Base-by-base conservation (phyloP, 192 early-diverging fungal species). In the Podila verticillata region DNA sequence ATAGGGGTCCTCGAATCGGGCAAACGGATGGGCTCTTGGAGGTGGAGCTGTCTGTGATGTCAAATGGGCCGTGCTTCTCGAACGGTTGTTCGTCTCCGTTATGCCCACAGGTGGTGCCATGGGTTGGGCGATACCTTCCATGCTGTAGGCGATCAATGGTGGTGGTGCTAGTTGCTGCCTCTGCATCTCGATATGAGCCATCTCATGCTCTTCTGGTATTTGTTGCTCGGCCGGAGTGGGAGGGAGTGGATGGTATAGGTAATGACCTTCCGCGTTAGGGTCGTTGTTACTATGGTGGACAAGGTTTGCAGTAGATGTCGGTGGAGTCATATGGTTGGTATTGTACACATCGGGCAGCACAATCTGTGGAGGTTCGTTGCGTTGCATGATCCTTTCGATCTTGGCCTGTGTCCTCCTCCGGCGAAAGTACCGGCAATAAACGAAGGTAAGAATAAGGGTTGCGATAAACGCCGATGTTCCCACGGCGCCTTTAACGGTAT, bases 121-220 rank as follows among this genome's bases (percentile, higher is more conserved):
- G 7, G 51, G 51, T 17, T 54, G 51, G 5, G 51, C 51, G 7
- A 54, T 54, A 54, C 51, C 51, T n/a, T 26, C 51, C 20, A 54
- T n/a, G 24, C 51, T 54, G 24, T 54, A 10, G 7, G 22, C 51
- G 24, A 26, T 26, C 4, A 54, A 24, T n/a, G 51, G 51, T 4
- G 51, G 20, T 24, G 51, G 51, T 24, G 7, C 51, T 2, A 54
- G 22, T 8, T 26, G 51, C 51, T 54, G 51, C 24, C 51, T 54
- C 24, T 54, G 51, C 51, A n/a, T n/a, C 24, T 54, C 51, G 24
- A 54, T 54, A 54, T 54, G 51, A 26, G 51, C 51, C 51, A 54
- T 24, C 17, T 54, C 51, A 17, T 54, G 51, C 24, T 54, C 51
- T 24, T 54, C 51, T n/a, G 51, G 51, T 7, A 54, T n/a, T 1